Percentiles rank a stretch among this genome's conserved stretches.
These are phyloP conservation scores for Talinum fruticosum DNA, from an alignment of 148 eudicot genomes.

Conservation along the genomic window DNA sequence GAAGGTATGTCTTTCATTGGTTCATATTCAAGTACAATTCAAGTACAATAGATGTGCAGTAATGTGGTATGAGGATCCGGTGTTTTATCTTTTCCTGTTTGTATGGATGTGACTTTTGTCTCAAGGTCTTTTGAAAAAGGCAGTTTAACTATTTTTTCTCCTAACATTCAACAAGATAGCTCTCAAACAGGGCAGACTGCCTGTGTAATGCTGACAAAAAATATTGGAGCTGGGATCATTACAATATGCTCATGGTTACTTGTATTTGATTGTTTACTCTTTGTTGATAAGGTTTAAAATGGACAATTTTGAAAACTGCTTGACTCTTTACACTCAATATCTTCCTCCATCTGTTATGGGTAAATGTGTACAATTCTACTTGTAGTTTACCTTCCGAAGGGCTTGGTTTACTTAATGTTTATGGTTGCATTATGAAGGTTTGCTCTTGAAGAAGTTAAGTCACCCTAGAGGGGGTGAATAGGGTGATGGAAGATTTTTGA, in stretches of 20 bases:
- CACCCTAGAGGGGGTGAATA: too few species aligned
- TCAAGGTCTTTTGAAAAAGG: not conserved
- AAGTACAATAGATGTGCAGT: not conserved
- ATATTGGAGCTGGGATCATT: not conserved
- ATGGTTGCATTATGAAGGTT: not conserved
- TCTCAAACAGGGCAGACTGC: not conserved
- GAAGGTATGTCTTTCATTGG: slow-evolving; percentile 47
- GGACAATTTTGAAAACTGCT: not conserved
- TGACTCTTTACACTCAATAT: not conserved
- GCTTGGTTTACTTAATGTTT: slow-evolving; percentile 1
- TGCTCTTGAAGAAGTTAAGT: too few species aligned
- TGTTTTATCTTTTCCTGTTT: not conserved
- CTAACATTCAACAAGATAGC: not conserved
- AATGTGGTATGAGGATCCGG: not conserved
- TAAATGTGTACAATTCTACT: not conserved
- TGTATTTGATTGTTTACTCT: not conserved
- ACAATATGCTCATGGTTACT: not conserved
- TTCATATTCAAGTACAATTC: not conserved
- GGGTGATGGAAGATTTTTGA: too few species aligned
- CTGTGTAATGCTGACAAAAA: not conserved
- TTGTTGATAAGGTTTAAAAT: not conserved
- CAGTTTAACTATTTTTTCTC: not conserved
- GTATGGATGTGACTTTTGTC: not conserved
- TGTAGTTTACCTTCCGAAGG: not conserved
- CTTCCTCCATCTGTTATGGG: not conserved